These are phyloP conservation scores for Exophiala dermatitidis DNA, from an alignment of 2,329 filamentous ascomycete species.

Conservation along the genomic window DNA sequence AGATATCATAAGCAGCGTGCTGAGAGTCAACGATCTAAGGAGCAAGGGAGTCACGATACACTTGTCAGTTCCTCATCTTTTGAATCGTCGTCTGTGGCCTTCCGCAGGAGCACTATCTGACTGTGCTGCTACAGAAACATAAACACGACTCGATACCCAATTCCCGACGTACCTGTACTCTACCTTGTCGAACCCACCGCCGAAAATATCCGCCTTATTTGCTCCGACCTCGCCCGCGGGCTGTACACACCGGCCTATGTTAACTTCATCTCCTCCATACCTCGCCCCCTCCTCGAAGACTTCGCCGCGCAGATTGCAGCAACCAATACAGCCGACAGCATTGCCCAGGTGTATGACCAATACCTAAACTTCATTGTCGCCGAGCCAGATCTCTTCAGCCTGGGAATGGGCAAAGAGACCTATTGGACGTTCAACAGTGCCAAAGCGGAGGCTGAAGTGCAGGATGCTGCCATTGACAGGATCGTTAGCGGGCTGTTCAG, in stretches of 20 bases:
- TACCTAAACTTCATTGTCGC: slow-evolving; percentile 96
- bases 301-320: slow-evolving; percentile 83
- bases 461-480: slow-evolving; percentile 79
- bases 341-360: slow-evolving; percentile 90
- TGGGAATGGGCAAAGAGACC: slow-evolving; percentile 86
- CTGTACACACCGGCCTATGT: slow-evolving; percentile 92
- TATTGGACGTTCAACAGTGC: slow-evolving; percentile 76
- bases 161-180: slow-evolving; percentile 91
- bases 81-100: background rate
- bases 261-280: slow-evolving; percentile 93
- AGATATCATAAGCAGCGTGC: slow-evolving; percentile 93
- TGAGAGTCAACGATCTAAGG: slow-evolving; percentile 86
- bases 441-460: slow-evolving; percentile 78
- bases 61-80: slow-evolving; percentile 52
- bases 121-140: slow-evolving; percentile 56
- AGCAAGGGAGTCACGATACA: slow-evolving; percentile 95
- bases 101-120: slow-evolving; percentile 2
- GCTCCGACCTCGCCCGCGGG: slow-evolving; percentile 73
- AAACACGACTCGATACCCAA: slow-evolving; percentile 71
- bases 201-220: slow-evolving; percentile 74
- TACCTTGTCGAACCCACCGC: slow-evolving; percentile 89
- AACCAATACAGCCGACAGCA: slow-evolving; percentile 77
- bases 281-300: slow-evolving; percentile 83
- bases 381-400: slow-evolving; percentile 88
- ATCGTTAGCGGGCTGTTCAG: slow-evolving; percentile 97